Evolutionary conservation across 805 yeast species (phyloP), one percentile per base, ranked within the genome.

Genomic region (Metschnikowia baotianmanensis): DNA sequence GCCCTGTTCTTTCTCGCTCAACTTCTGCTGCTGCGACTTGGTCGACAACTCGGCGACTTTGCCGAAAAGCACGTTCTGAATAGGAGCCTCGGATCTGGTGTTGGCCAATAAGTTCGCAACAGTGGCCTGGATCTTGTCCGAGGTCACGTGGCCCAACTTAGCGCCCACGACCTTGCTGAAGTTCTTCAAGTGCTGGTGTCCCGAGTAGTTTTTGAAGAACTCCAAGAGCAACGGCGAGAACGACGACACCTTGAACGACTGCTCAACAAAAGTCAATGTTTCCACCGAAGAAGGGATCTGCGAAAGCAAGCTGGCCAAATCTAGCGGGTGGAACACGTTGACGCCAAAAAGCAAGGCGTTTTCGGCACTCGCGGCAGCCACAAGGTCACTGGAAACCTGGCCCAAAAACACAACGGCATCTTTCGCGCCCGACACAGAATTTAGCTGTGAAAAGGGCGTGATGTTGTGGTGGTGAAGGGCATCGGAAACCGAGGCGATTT

Each of bases 171-270:
- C 64, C 54, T 76, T 74, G 38, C 67, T 62, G 49, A 80, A 69
- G 68, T 51, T 69, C 62, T 59, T 71, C 62, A 56, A 70, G 60
- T 50, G 65, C 59, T 46, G 84, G 58, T 36, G 65, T 44, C 51
- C 70, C 58, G 63, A 75, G 67, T 68, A 69, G 36, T 78, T 78
- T 36, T 79, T 74, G 60, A 89, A 77, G 50, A 88, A 77, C 56
- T 89, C 96, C 50, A 89, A 74, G 50, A 84, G 70, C 30, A 89
- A 69, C 3, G 91, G 87, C 12, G 85, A 77, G 63, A 85, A 82
- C 6, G 58, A 38, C 29, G 62, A 38, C 38, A 61, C 42, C 34
- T 42, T 35, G 36, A 43, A 35, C 30, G 83, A 70, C 65, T 89
- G 95, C 56, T 86, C 85, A 18, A 86, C 69, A 13, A 84, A 74